phyloP scores from a whole-genome alignment of 306 rosid genomes.

The Cucumis hystrix region DNA sequence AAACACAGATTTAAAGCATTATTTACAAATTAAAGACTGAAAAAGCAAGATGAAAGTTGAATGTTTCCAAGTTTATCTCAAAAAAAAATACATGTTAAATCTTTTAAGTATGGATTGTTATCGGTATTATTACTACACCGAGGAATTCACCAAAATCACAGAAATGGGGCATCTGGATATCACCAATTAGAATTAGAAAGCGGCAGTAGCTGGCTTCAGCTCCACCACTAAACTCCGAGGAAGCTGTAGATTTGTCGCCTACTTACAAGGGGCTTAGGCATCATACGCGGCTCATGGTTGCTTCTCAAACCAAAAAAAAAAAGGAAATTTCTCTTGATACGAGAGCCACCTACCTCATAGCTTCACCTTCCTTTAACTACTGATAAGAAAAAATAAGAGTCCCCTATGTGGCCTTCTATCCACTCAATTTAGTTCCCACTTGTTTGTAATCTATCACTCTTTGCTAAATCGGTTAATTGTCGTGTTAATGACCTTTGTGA shows the following conservation, averaged over 20 bases:
- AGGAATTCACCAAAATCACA: not conserved
- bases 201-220: not conserved
- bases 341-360: slow-evolving; percentile 26
- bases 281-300: not conserved
- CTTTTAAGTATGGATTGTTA: too few relatives aligned
- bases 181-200: not conserved
- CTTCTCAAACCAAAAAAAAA: not conserved
- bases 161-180: not conserved
- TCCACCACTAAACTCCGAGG: slow-evolving; percentile 3
- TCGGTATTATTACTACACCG: too few relatives aligned
- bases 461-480: slow-evolving; percentile 14
- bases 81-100: too few relatives aligned
- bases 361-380: slow-evolving; percentile 20
- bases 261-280: not conserved
- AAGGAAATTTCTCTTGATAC: not conserved
- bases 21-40: too few relatives aligned
- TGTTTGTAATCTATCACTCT: not conserved
- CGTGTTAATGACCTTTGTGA: slow-evolving; percentile 18
- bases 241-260: not conserved
- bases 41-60: too few relatives aligned
- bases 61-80: too few relatives aligned
- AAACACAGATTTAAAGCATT: too few relatives aligned
- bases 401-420: slow-evolving; percentile 52
- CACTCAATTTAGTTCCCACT: slow-evolving; percentile 49
- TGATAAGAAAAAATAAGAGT: slow-evolving; percentile 30